Evolutionary conservation across 2,329 filamentous ascomycete genomes (phyloP).

Genomic region (Aspergillus sp.): DNA sequence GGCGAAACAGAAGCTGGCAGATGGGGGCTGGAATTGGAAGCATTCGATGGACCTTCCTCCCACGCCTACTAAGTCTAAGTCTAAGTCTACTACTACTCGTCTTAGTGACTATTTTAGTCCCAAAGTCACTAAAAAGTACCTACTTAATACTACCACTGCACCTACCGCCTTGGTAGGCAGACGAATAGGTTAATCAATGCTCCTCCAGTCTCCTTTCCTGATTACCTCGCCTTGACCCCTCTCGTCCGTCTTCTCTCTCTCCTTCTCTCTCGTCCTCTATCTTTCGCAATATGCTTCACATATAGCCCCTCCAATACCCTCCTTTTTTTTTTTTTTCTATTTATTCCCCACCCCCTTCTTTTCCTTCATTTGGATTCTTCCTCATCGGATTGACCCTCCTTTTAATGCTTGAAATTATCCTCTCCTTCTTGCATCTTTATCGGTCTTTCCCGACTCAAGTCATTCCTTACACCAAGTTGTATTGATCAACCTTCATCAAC

Average conservation of each 20-base stretch:
- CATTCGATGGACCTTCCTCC: no score
- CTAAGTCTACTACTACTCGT: no score
- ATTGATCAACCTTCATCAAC: not conserved
- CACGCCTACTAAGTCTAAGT: no score
- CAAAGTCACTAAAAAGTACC: not conserved
- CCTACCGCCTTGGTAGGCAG: not conserved
- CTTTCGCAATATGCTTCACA: not conserved
- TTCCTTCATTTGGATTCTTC: not conserved
- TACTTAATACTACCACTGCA: not conserved
- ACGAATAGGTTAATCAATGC: not conserved
- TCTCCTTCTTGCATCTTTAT: no score
- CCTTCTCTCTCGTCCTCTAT: not conserved
- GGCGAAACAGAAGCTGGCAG: not conserved
- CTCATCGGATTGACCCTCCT: no score
- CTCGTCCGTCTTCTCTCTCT: not conserved
- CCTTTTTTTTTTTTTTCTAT: not conserved
- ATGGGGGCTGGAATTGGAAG: not conserved
- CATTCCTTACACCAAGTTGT: not conserved
- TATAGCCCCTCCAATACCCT: not conserved
- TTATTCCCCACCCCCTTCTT: not conserved
- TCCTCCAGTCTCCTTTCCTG: not conserved
- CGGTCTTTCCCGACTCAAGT: no score
- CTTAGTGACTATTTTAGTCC: no score
- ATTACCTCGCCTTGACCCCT: not conserved
- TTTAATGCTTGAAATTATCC: no score